Evolutionary conservation across 768 basidiomycete genomes (phyloP), one percentile per base, ranked within the genome.

Genomic region (Termitomyces sp.): DNA sequence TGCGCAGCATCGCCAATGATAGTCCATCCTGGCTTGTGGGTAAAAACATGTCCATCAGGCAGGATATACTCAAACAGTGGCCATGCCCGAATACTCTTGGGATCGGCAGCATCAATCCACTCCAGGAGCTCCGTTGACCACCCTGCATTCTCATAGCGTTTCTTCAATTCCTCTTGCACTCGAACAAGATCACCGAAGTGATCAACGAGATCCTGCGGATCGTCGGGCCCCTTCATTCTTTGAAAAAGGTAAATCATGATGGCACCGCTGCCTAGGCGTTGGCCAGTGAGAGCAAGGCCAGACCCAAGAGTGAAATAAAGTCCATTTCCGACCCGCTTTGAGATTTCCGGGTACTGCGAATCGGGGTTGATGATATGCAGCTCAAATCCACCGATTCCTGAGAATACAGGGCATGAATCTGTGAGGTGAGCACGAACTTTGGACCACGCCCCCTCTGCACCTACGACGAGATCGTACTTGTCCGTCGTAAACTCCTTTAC

Each of bases 371-470:
- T 1, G 41, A 64, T 58, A 23, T 56, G 57, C 9, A 61, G 25
- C 44, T 66, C 66, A 25, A 65, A 41, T 41, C 57, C 59, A 32
- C 48, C 59, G 16, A 69, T 61, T 8, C 73, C 75, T 12, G 67
- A 65, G 61, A 73, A 77, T 34, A 60, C 47, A 5, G 76, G 73
- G 34, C 54, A 53, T 11, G 64, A 62, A 34, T 59, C 53, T 21
- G 66, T 67, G 27, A 76, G 54, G 45, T 73, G 60, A 4, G 65
- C 60, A 14, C 76, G 73, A 8, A 73, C 64, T 54, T 66, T 67
- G 16, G 73, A 75, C 70, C 73, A 74, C 3, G 76, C 67, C 7
- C 78, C 76, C 37, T 67, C 68, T 21, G 68, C 68, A 32, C 67
- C 68, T 8, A 69, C 57, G 11, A 69, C 56, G 32, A 69, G 56